These are phyloP conservation scores for Dactylellina parvicollis DNA, from an alignment of 2,329 filamentous ascomycete species.

Conservation along the genomic window DNA sequence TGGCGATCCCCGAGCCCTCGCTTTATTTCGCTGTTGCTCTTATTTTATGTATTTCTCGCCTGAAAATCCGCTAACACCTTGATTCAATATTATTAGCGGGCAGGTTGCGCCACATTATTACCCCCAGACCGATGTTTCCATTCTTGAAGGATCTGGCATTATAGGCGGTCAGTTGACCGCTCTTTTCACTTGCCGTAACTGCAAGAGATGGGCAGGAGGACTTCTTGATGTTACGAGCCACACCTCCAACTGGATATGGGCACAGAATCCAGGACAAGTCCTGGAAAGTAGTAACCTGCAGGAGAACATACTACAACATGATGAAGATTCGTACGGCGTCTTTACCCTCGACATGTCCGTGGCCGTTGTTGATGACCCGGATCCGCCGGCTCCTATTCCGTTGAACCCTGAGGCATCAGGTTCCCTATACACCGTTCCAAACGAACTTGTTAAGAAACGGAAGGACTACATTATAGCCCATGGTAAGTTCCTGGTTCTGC, in stretches of 20 bases:
- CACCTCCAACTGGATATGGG: slow-evolving; percentile 66
- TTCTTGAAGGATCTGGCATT: slow-evolving; percentile 56
- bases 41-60: background rate
- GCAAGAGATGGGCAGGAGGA: slow-evolving; percentile 64
- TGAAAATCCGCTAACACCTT: background rate
- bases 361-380: slow-evolving; percentile 63
- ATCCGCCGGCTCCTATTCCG: slow-evolving; percentile 46
- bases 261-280: slow-evolving; percentile 66
- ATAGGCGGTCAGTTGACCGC: slow-evolving; percentile 55
- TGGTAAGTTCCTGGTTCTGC: slow-evolving; percentile 52
- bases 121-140: slow-evolving; percentile 48
- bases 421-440: slow-evolving; percentile 47
- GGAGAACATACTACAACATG: slow-evolving; percentile 65
- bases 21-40: background rate
- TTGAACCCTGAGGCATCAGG: slow-evolving; percentile 41
- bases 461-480: slow-evolving; percentile 57
- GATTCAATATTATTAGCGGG: slow-evolving; percentile 9
- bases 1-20: background rate
- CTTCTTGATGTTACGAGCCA: slow-evolving; percentile 63
- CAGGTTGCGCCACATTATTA: slow-evolving; percentile 48
- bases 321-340: slow-evolving; percentile 60
- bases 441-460: slow-evolving; percentile 53
- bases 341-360: slow-evolving; percentile 66
- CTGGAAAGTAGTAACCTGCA: slow-evolving; percentile 63
- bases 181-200: slow-evolving; percentile 64